A percentile compares a stretch with the other conserved stretches of the same genome.
Conservation (phyloP, 148 eudicot genomes). For the Selenicereus undatus region DNA sequence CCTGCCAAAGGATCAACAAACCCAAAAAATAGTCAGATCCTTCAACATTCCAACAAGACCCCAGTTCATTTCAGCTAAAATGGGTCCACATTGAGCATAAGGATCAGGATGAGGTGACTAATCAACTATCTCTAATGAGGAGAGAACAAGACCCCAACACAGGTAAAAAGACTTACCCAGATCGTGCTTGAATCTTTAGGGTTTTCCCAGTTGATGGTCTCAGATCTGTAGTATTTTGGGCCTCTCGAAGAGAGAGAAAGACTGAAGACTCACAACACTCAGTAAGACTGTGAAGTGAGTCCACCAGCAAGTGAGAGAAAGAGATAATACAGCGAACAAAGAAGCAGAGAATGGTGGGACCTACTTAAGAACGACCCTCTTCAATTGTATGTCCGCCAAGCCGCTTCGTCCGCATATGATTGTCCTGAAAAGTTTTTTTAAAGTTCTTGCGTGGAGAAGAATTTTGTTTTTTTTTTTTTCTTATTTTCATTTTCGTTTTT, state of each 20-base stretch:
- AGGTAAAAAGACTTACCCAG: slow-evolving; percentile 20
- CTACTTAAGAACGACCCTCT: slow-evolving; percentile 6
- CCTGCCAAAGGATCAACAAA: neutral
- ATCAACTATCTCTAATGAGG: slow-evolving; percentile 15
- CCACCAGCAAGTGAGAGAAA: neutral
- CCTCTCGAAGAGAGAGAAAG: slow-evolving; percentile 19
- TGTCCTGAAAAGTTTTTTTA: slow-evolving; percentile 17
- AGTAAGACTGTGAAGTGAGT: slow-evolving; percentile 4
- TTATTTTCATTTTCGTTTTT: neutral
- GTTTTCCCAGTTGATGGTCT: slow-evolving; percentile 8
- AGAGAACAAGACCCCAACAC: neutral
- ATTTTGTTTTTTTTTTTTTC: neutral
- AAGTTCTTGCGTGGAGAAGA: neutral
- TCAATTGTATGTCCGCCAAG: slow-evolving; percentile 9
- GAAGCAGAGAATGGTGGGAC: slow-evolving; percentile 17
- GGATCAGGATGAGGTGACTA: neutral
- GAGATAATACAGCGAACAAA: neutral
- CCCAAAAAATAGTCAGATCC: slow-evolving; percentile 9
- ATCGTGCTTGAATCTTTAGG: slow-evolving; percentile 4
- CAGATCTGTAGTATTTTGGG: slow-evolving; percentile 32
- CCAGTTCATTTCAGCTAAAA: slow-evolving; percentile 10
- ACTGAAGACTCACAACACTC: neutral
- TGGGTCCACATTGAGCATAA: neutral
- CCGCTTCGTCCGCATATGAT: slow-evolving; percentile 23
- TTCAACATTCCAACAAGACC: slow-evolving; percentile 9